Conservation (phyloP, 495 filamentous ascomycete species). For the Amorphotheca resinae region DNA sequence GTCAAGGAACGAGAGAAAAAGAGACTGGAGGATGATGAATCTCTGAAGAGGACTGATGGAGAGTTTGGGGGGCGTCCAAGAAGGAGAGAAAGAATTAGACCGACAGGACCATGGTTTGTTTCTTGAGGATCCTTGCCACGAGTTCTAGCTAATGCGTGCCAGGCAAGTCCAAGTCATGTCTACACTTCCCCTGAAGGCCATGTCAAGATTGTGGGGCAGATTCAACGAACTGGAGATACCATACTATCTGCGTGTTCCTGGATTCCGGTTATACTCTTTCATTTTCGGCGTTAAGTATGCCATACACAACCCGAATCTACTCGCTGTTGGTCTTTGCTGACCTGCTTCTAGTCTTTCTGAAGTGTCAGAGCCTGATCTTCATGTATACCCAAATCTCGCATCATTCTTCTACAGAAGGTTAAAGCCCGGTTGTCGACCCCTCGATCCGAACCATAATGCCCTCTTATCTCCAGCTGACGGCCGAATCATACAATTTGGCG, state of each 20-base stretch:
- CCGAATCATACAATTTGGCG: conserved; percentile 79
- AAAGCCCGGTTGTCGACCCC: conserved; percentile 78
- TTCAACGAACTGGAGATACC: conserved; percentile 93
- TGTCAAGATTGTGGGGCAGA: conserved; percentile 84
- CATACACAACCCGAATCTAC: background rate
- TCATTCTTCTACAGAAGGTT: conserved; percentile 95
- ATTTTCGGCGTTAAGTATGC: conserved; percentile 81
- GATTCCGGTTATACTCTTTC: conserved; percentile 89
- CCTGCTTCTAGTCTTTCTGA: conserved; percentile 50
- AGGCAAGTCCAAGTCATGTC: conserved; percentile 96
- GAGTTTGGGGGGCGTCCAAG: conserved; percentile 35
- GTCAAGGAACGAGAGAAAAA: conserved; percentile 45
- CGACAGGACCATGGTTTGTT: conserved; percentile 74
- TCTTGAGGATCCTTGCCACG: background rate
- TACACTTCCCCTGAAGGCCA: conserved; percentile 83
- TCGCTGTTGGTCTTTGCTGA: conserved; percentile 2
- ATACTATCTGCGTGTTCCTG: conserved; percentile 78
- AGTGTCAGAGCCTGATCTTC: conserved; percentile 75
- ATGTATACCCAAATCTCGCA: conserved; percentile 81
- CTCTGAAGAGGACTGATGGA: conserved; percentile 20
- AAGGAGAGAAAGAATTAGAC: conserved; percentile 58
- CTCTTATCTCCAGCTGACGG: conserved; percentile 85
- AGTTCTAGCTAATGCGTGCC: conserved; percentile 4
- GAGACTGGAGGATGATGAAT: conserved; percentile 28
- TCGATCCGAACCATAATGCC: conserved; percentile 67